Conservation (phyloP, 2,329 filamentous ascomycete species). For the Emergomyces africanus region DNA sequence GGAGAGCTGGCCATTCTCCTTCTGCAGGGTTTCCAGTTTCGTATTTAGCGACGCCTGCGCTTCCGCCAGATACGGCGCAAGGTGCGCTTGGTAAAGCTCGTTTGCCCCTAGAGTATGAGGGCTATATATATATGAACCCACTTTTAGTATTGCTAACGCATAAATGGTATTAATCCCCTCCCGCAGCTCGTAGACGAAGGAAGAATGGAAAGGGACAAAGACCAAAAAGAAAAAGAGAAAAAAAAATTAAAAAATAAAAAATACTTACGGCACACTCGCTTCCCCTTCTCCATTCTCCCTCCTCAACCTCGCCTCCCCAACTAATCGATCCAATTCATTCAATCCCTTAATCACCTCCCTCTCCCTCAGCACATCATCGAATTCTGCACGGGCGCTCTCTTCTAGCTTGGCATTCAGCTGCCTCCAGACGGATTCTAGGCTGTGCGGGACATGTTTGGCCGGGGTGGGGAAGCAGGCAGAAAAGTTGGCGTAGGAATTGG, state of each 20-base stretch:
- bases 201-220: background rate
- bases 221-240: background rate
- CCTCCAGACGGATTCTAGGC: slow-evolving; percentile 43
- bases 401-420: slow-evolving; percentile 48
- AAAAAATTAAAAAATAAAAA: background rate
- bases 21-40: slow-evolving; percentile 38
- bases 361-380: slow-evolving; percentile 47
- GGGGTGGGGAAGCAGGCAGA: slow-evolving; percentile 52
- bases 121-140: slow-evolving; percentile 21
- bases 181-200: background rate
- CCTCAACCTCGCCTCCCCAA: slow-evolving; percentile 44
- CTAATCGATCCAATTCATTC: slow-evolving; percentile 48
- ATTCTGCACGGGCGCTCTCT: slow-evolving; percentile 44
- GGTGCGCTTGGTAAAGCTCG: slow-evolving; percentile 45
- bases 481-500: slow-evolving; percentile 50
- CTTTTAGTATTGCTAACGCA: background rate
- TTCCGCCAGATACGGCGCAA: slow-evolving; percentile 43
- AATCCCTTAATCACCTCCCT: slow-evolving; percentile 44
- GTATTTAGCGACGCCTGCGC: slow-evolving; percentile 37
- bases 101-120: slow-evolving; percentile 46
- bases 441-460: slow-evolving; percentile 43
- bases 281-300: slow-evolving; percentile 32
- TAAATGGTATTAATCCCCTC: background rate
- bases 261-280: slow-evolving; percentile 37
- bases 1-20: slow-evolving; percentile 41